Conservation (phyloP, 495 filamentous ascomycete species). For the Bacidia gigantensis region DNA sequence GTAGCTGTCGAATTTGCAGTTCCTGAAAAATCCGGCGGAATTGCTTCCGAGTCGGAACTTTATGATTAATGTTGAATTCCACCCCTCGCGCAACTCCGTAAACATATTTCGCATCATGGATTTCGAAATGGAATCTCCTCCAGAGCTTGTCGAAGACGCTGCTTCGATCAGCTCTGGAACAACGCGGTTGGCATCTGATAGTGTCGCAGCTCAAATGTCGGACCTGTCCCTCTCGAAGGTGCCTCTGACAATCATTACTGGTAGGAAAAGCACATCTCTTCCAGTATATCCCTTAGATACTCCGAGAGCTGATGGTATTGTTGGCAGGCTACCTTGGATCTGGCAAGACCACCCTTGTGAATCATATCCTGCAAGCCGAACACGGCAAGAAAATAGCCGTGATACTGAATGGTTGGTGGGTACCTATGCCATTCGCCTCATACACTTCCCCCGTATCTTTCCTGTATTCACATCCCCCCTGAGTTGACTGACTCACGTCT, state of each 20-base stretch:
- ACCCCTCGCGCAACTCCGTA: too few species aligned
- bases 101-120: slow-evolving; percentile 6
- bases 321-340: slow-evolving; percentile 78
- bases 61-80: neutral
- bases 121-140: slow-evolving; percentile 48
- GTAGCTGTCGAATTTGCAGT: too few species aligned
- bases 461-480: neutral
- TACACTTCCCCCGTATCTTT: neutral
- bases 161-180: slow-evolving; percentile 18
- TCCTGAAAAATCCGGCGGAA: neutral
- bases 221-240: slow-evolving; percentile 46
- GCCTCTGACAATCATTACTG: slow-evolving; percentile 90
- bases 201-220: slow-evolving; percentile 24
- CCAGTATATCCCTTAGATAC: neutral
- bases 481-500: too few species aligned
- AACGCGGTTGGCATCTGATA: slow-evolving; percentile 12
- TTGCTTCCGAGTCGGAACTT: neutral
- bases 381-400: slow-evolving; percentile 97
- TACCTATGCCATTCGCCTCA: neutral
- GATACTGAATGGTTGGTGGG: slow-evolving; percentile 71
- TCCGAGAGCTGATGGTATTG: neutral
- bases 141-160: slow-evolving; percentile 51
- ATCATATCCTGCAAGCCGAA: slow-evolving; percentile 84
- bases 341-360: slow-evolving; percentile 89
- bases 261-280: slow-evolving; percentile 28